Percentiles rank a stretch among this genome's conserved stretches.
phyloP scores from a whole-genome alignment of 2,329 filamentous ascomycete species.

The Apiospora rasikravindrae region DNA sequence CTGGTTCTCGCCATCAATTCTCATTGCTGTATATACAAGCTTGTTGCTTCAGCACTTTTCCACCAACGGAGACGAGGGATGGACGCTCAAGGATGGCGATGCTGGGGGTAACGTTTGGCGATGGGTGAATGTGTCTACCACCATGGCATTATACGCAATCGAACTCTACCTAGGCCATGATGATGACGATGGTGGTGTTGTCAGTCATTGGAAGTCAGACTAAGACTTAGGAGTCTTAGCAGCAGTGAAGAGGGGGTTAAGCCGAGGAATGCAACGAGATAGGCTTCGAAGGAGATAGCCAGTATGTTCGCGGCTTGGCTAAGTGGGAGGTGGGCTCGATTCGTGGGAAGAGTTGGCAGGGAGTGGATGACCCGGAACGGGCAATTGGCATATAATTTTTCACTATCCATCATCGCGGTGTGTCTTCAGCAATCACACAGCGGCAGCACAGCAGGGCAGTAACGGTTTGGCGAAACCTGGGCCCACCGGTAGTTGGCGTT shows the following conservation, averaged over 20 bases:
- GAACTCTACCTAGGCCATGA: constrained; percentile 88
- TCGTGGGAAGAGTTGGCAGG: background rate
- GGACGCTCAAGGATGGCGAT: constrained; percentile 84
- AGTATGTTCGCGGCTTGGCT: background rate
- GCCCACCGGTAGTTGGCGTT: constrained; percentile 37
- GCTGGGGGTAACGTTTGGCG: constrained; percentile 86
- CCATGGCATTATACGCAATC: constrained; percentile 87
- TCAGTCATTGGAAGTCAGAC: constrained; percentile 87
- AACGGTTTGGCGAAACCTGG: constrained; percentile 33
- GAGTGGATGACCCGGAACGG: background rate
- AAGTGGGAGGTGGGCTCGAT: background rate
- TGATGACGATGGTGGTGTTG: constrained; percentile 74
- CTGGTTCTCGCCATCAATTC: constrained; percentile 92
- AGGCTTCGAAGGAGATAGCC: background rate
- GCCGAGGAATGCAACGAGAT: background rate
- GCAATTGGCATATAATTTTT: constrained; percentile 13
- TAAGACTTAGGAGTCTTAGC: constrained; percentile 50
- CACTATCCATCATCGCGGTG: constrained; percentile 14
- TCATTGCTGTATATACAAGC: constrained; percentile 96
- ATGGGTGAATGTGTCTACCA: constrained; percentile 90
- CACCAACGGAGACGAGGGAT: constrained; percentile 74
- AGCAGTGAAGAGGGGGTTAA: background rate
- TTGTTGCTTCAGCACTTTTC: constrained; percentile 95
- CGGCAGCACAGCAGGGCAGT: constrained; percentile 28
- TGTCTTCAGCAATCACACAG: constrained; percentile 4